Evolutionary conservation across 139 green algal genomes (phyloP).

Genomic region (Micromonas pusilla): DNA sequence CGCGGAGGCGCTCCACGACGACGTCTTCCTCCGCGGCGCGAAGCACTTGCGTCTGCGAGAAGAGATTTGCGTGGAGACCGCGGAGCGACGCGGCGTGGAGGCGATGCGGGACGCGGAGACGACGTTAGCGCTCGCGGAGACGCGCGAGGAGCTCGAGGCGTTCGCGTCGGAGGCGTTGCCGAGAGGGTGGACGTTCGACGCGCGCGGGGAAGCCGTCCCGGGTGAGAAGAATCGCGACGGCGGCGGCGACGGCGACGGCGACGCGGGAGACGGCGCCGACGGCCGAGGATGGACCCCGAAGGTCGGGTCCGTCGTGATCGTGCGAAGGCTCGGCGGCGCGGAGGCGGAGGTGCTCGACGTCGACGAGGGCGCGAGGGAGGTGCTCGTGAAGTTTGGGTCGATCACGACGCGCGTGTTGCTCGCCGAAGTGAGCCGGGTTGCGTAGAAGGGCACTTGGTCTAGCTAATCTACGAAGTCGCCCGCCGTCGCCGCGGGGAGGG

Average conservation of each 20-base stretch:
- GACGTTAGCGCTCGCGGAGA: not conserved
- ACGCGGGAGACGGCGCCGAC: not conserved
- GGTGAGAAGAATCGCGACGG: not conserved
- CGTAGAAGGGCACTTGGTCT: too few species aligned
- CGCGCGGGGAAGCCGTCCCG: not conserved
- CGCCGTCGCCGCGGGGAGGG: too few species aligned
- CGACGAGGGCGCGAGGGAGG: too few species aligned
- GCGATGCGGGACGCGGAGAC: not conserved
- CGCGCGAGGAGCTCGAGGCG: conserved; percentile 1
- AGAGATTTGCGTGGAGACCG: not conserved
- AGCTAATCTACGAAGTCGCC: too few species aligned
- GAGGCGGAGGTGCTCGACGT: conserved; percentile 14
- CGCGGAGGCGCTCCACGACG: not conserved
- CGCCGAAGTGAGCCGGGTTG: too few species aligned
- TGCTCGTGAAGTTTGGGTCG: too few species aligned
- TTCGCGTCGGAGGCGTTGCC: not conserved
- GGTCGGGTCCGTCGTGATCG: not conserved
- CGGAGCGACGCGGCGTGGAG: not conserved
- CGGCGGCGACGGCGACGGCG: not conserved
- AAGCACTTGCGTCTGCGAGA: not conserved
- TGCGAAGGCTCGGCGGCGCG: not conserved
- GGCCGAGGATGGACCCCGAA: not conserved
- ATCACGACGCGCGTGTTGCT: too few species aligned
- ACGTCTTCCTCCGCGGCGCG: not conserved
- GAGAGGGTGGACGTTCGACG: not conserved